Percentiles rank a stretch among this genome's conserved stretches.
Evolutionary conservation across 768 basidiomycete genomes (phyloP).

Genomic region (Calocybe cyanea): DNA sequence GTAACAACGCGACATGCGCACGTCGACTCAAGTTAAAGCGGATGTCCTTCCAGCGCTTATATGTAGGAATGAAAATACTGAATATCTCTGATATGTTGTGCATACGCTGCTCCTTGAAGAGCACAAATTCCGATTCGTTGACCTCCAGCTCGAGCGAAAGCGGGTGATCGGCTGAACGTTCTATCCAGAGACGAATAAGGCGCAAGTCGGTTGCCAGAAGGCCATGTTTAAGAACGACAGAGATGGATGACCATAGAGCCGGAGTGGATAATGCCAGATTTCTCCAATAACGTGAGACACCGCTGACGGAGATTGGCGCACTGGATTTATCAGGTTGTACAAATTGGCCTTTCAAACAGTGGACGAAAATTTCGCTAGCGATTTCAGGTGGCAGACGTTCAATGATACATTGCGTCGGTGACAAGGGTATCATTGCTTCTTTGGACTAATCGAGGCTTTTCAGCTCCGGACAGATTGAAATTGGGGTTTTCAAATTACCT

Average conservation of each 20-base stretch:
- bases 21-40: neutral
- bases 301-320: neutral
- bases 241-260: neutral
- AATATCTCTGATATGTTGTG: neutral
- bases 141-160: neutral
- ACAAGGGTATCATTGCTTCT: neutral
- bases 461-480: no score
- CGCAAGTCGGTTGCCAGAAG: neutral
- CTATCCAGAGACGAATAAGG: neutral
- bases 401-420: neutral
- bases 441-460: no score
- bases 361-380: neutral
- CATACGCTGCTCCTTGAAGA: no score
- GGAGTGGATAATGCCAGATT: neutral
- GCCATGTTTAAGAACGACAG: neutral
- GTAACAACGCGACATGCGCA: neutral
- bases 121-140: neutral
- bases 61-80: neutral
- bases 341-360: neutral
- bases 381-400: neutral
- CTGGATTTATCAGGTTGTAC: neutral
- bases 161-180: neutral
- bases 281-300: neutral
- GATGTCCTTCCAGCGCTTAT: neutral
- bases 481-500: no score